These are phyloP conservation scores for Podaxis pistillaris DNA, from an alignment of 768 basidiomycete genomes.

Conservation along the genomic window DNA sequence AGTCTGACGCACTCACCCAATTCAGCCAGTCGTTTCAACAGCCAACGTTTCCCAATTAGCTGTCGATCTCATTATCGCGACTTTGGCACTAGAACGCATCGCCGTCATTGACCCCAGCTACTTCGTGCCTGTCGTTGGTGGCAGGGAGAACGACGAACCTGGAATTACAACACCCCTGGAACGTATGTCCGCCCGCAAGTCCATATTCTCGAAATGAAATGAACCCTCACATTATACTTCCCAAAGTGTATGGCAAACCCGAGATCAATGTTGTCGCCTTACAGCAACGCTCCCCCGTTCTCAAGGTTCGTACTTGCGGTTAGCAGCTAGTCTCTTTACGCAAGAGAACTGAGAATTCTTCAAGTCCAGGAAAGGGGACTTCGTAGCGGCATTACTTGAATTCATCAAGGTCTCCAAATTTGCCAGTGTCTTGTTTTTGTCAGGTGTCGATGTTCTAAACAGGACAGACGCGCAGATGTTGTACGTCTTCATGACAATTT, in stretches of 20 bases:
- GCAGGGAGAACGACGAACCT: constrained; percentile 55
- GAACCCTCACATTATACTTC: constrained; percentile 12
- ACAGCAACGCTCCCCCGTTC: constrained; percentile 77
- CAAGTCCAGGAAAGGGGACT: constrained; percentile 68
- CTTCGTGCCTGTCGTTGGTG: constrained; percentile 71
- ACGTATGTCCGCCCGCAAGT: constrained; percentile 43
- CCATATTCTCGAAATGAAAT: constrained; percentile 9
- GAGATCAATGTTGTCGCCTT: constrained; percentile 54
- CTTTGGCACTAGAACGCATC: constrained; percentile 56
- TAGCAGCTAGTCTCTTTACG: constrained; percentile 1
- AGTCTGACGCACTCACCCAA: constrained; percentile 14
- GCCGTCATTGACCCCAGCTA: constrained; percentile 63
- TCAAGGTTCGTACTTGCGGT: constrained; percentile 52
- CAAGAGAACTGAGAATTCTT: constrained; percentile 5
- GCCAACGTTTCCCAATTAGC: constrained; percentile 84
- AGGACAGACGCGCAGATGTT: constrained; percentile 77
- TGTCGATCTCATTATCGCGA: constrained; percentile 69
- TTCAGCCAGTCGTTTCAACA: constrained; percentile 70
- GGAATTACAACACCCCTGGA: constrained; percentile 77
- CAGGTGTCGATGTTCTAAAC: constrained; percentile 73
- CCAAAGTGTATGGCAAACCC: constrained; percentile 61
- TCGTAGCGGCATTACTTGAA: constrained; percentile 51
- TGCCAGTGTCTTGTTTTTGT: constrained; percentile 58
- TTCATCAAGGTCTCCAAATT: constrained; percentile 55
- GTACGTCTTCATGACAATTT: constrained; percentile 38